phyloP scores from a whole-genome alignment of 108 stramenopile genomes.

The Nitzschia sp. region DNA sequence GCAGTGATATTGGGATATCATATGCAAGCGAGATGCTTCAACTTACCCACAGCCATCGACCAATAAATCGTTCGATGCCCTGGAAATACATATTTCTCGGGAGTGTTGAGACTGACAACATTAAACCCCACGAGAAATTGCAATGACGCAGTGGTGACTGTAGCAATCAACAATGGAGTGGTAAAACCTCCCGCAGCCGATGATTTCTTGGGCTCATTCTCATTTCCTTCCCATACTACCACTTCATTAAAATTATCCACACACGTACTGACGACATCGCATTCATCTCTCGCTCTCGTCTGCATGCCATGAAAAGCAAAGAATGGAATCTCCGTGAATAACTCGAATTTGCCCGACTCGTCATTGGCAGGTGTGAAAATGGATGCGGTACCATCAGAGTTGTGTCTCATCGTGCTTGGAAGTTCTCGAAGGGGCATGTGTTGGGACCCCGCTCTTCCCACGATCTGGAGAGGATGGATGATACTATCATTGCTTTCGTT shows the following conservation, averaged over 20 bases:
- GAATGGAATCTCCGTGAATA: slow-evolving; percentile 17
- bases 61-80: slow-evolving; percentile 8
- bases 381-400: slow-evolving; percentile 1
- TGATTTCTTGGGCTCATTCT: background rate
- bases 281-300: slow-evolving; percentile 2
- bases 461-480: too few relatives aligned
- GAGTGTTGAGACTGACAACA: slow-evolving; percentile 11
- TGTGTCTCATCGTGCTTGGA: slow-evolving; percentile 5
- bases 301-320: slow-evolving; percentile 19
- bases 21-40: too few relatives aligned
- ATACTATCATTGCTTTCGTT: too few relatives aligned
- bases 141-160: background rate
- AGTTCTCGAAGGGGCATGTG: background rate
- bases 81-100: slow-evolving; percentile 14
- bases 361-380: background rate
- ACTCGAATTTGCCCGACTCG: background rate
- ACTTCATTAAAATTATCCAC: background rate
- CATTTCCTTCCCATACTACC: background rate
- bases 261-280: background rate
- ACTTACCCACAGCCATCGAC: slow-evolving; percentile 15
- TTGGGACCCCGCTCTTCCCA: too few relatives aligned
- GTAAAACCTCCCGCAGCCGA: background rate
- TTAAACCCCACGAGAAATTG: slow-evolving; percentile 22
- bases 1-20: too few relatives aligned
- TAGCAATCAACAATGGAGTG: slow-evolving; percentile 1